Conservation (phyloP, 1,284 basidiomycete species). For the Marasmius fiardii region DNA sequence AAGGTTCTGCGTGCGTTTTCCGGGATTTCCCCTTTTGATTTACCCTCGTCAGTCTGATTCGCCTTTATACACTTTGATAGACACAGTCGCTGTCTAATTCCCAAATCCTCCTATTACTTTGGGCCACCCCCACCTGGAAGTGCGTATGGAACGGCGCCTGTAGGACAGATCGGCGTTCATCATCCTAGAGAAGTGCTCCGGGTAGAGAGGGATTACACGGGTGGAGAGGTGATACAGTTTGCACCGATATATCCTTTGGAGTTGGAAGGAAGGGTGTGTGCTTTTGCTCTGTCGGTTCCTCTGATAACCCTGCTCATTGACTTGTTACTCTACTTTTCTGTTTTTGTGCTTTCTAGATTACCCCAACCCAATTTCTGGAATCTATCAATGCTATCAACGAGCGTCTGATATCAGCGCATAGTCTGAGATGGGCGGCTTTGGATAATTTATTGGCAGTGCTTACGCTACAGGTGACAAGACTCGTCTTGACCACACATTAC, state of each 20-base stretch:
- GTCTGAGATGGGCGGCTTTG: slow-evolving; percentile 56
- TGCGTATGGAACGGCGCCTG: slow-evolving; percentile 71
- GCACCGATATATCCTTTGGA: slow-evolving; percentile 79
- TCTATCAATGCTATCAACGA: slow-evolving; percentile 85
- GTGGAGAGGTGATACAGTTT: slow-evolving; percentile 80
- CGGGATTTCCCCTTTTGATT: slow-evolving; percentile 4
- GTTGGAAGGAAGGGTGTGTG: slow-evolving; percentile 77
- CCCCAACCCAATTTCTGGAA: slow-evolving; percentile 79
- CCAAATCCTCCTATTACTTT: slow-evolving; percentile 78
- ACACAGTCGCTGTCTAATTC: slow-evolving; percentile 49
- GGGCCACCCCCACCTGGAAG: slow-evolving; percentile 72
- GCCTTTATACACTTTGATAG: slow-evolving; percentile 21
- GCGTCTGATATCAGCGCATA: slow-evolving; percentile 74
- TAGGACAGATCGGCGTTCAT: slow-evolving; percentile 79
- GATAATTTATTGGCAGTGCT: slow-evolving; percentile 72
- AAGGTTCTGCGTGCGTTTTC: slow-evolving; percentile 24
- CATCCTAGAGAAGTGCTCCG: slow-evolving; percentile 83
- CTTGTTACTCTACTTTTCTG: too few relatives aligned
- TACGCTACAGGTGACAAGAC: slow-evolving; percentile 69
- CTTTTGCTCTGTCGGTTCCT: slow-evolving; percentile 4
- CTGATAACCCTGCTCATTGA: slow-evolving; percentile 5
- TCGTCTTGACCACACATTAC: slow-evolving; percentile 68
- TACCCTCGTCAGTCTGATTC: too few relatives aligned
- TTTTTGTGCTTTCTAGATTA: too few relatives aligned
- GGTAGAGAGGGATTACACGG: slow-evolving; percentile 79